These are phyloP conservation scores for Coemansia sp. DNA, from an alignment of 192 early-diverging fungal species.

Conservation along the genomic window DNA sequence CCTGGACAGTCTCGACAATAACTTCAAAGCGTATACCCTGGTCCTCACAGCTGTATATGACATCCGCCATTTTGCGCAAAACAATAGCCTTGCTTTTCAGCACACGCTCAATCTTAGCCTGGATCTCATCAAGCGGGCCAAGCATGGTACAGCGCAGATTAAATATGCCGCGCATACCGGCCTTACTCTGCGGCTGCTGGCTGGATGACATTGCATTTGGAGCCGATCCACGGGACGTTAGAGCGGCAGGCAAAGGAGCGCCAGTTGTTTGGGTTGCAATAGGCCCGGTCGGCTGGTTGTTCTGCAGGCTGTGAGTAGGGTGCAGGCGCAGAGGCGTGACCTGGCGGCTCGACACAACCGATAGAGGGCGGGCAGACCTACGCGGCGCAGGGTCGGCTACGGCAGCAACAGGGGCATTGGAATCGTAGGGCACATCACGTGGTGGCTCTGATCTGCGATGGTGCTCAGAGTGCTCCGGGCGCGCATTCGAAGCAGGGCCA, in stretches of 20 bases:
- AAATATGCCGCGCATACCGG: conserved; percentile 31
- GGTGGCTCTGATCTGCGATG: conserved; percentile 45
- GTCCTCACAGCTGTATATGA: conserved; percentile 39
- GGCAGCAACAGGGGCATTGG: conserved; percentile 2
- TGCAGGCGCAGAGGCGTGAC: conserved; percentile 40
- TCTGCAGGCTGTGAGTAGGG: conserved; percentile 37
- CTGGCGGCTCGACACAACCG: conserved; percentile 40
- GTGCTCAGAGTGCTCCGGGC: conserved; percentile 17
- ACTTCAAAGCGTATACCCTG: conserved; percentile 41
- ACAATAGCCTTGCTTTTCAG: conserved; percentile 39
- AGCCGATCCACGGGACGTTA: conserved; percentile 35
- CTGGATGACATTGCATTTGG: conserved; percentile 15
- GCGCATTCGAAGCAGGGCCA: conserved; percentile 16
- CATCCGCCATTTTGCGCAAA: conserved; percentile 31
- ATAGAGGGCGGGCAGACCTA: conserved; percentile 36
- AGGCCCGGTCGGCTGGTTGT: conserved; percentile 15
- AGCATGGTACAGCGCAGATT: conserved; percentile 45
- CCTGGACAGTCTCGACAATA: conserved; percentile 38
- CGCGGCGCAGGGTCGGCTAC: conserved; percentile 9
- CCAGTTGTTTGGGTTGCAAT: conserved; percentile 26
- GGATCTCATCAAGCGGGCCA: conserved; percentile 43
- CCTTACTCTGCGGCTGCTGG: conserved; percentile 14
- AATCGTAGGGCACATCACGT: conserved; percentile 30
- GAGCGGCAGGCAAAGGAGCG: conserved; percentile 36
- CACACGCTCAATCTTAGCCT: conserved; percentile 28